These are phyloP conservation scores for Proliferodiscus dingleyae DNA, from an alignment of 2,329 filamentous ascomycete species.

Conservation along the genomic window DNA sequence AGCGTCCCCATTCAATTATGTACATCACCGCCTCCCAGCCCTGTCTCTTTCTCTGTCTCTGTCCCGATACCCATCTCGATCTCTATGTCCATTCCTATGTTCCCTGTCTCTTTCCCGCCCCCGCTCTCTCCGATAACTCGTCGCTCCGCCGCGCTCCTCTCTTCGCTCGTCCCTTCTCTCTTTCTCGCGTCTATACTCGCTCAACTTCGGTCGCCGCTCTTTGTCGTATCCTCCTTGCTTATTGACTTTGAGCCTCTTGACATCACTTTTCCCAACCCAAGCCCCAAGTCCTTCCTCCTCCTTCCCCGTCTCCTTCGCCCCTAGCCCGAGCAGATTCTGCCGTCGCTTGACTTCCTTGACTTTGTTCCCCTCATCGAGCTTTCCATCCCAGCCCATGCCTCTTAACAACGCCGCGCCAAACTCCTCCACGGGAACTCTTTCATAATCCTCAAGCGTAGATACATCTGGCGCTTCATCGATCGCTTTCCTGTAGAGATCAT, in stretches of 20 bases:
- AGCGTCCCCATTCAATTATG: too few relatives aligned
- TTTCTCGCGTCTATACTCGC: constrained; percentile 26
- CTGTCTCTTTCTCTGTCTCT: constrained; percentile 19
- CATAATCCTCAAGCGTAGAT: constrained; percentile 78
- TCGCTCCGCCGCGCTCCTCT: constrained; percentile 15
- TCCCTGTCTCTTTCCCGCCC: constrained; percentile 30
- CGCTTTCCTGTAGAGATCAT: constrained; percentile 66
- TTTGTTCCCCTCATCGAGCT: constrained; percentile 52
- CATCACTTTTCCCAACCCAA: constrained; percentile 68
- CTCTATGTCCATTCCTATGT: too few relatives aligned
- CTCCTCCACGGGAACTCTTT: constrained; percentile 84
- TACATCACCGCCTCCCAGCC: background rate
- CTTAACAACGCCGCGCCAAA: constrained; percentile 87
- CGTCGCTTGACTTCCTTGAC: constrained; percentile 63
- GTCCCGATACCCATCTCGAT: background rate
- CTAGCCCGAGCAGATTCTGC: constrained; percentile 79
- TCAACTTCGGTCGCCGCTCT: constrained; percentile 39
- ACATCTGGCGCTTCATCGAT: constrained; percentile 67
- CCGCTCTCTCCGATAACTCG: constrained; percentile 34
- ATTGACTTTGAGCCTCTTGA: constrained; percentile 40
- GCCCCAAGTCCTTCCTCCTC: constrained; percentile 70
- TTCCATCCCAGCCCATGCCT: constrained; percentile 89
- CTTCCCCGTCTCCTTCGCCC: constrained; percentile 74
- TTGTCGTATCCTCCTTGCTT: constrained; percentile 35
- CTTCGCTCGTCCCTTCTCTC: constrained; percentile 27